A percentile compares a stretch with the other conserved stretches of the same genome.
phyloP scores from a whole-genome alignment of 2,329 filamentous ascomycete species.

The Cladophialophora yegresii region DNA sequence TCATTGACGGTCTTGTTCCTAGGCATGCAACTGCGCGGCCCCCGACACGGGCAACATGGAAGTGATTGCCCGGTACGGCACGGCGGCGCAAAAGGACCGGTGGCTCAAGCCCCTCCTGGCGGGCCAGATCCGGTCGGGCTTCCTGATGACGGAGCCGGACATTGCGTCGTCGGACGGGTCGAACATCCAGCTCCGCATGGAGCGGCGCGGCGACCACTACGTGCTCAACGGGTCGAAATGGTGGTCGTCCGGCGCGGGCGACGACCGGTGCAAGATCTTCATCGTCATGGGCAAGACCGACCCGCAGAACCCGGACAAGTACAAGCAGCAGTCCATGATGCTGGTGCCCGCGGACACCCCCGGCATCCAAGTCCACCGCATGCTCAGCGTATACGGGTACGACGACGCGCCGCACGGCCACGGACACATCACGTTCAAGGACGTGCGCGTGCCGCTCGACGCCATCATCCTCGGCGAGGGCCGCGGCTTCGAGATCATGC shows the following conservation, averaged over 20 bases:
- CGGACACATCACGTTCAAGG: slow-evolving; percentile 84
- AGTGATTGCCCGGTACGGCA: slow-evolving; percentile 85
- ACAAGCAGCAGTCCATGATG: slow-evolving; percentile 90
- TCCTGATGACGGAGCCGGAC: slow-evolving; percentile 91
- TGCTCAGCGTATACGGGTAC: slow-evolving; percentile 92
- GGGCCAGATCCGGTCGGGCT: slow-evolving; percentile 83
- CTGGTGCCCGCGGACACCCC: slow-evolving; percentile 78
- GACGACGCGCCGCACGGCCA: slow-evolving; percentile 97
- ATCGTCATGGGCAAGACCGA: slow-evolving; percentile 96
- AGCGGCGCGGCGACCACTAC: slow-evolving; percentile 80
- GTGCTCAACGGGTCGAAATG: slow-evolving; percentile 96
- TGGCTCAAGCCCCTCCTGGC: slow-evolving; percentile 82
- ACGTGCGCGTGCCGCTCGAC: slow-evolving; percentile 78
- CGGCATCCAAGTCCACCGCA: slow-evolving; percentile 86
- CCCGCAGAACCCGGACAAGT: slow-evolving; percentile 70
- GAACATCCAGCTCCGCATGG: slow-evolving; percentile 85
- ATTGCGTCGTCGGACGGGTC: slow-evolving; percentile 87
- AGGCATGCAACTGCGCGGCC: slow-evolving; percentile 72
- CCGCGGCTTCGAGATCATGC: slow-evolving; percentile 95
- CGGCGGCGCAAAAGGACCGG: slow-evolving; percentile 68
- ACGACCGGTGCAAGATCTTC: slow-evolving; percentile 88
- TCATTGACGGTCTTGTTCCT: not conserved
- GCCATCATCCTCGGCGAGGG: slow-evolving; percentile 93
- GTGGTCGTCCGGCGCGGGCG: slow-evolving; percentile 96
- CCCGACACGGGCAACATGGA: slow-evolving; percentile 97